Conservation (phyloP, 2,329 filamentous ascomycete genomes). For the Rhynchosporium graminicola region DNA sequence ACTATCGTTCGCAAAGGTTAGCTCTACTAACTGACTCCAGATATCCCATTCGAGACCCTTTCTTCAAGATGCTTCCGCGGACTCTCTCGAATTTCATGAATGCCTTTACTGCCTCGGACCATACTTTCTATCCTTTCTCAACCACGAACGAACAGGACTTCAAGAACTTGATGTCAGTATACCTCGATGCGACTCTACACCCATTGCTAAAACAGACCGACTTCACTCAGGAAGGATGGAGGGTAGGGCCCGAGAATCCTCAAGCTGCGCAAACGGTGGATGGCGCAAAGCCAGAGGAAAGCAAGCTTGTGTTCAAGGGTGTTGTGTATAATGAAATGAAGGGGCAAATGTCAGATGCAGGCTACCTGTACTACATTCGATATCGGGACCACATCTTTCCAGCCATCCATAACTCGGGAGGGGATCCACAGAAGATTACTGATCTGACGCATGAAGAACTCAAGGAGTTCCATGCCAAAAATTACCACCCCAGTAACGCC, state of each 20-base stretch:
- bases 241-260: slow-evolving; percentile 89
- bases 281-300: slow-evolving; percentile 52
- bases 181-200: slow-evolving; percentile 90
- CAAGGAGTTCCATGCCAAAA: slow-evolving; percentile 81
- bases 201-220: slow-evolving; percentile 88
- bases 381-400: slow-evolving; percentile 96
- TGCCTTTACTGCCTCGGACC: slow-evolving; percentile 92
- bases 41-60: slow-evolving; percentile 96
- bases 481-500: slow-evolving; percentile 97
- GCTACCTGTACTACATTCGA: slow-evolving; percentile 92
- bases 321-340: slow-evolving; percentile 99
- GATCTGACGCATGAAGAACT: slow-evolving; percentile 91
- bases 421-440: slow-evolving; percentile 94
- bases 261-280: slow-evolving; percentile 47
- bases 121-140: slow-evolving; percentile 97
- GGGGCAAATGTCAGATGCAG: slow-evolving; percentile 96
- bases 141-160: slow-evolving; percentile 96
- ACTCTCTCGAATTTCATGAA: slow-evolving; percentile 99
- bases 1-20: slow-evolving; percentile 15
- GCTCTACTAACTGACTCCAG: slow-evolving; percentile 49
- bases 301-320: slow-evolving; percentile 87
- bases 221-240: slow-evolving; percentile 96
- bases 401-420: slow-evolving; percentile 92
- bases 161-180: slow-evolving; percentile 93
- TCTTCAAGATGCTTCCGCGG: slow-evolving; percentile 99